These are phyloP conservation scores for Ilex aquifolium DNA, from an alignment of 257 asterid genomes.

Conservation along the genomic window DNA sequence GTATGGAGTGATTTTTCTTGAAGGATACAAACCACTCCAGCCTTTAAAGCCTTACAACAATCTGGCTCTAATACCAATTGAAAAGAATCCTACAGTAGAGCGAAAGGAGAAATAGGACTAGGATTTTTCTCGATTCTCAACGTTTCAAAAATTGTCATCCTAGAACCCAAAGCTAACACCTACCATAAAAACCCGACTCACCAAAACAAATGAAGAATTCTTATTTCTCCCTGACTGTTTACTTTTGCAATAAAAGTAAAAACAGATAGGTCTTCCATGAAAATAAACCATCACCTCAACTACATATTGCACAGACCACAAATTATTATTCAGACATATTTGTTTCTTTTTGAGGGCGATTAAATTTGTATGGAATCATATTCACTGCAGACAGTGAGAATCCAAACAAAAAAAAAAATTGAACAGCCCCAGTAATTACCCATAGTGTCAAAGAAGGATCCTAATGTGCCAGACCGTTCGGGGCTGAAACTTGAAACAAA, in stretches of 20 bases:
- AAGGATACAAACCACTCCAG: too few species aligned
- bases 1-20: too few species aligned
- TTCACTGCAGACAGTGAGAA: neutral
- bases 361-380: too few species aligned
- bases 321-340: neutral
- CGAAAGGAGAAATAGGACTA: too few species aligned
- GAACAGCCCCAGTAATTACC: constrained; percentile 35
- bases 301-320: neutral
- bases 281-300: neutral
- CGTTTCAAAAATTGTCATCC: too few species aligned
- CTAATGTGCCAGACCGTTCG: constrained; percentile 64
- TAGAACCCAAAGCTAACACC: too few species aligned
- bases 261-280: neutral
- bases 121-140: too few species aligned
- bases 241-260: neutral
- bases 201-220: neutral
- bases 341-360: neutral
- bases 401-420: neutral
- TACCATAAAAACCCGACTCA: neutral
- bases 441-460: constrained; percentile 62
- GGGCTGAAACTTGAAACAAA: constrained; percentile 81
- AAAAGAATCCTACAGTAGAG: too few species aligned
- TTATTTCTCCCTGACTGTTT: neutral
- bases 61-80: too few species aligned
- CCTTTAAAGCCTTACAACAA: too few species aligned